phyloP scores from a whole-genome alignment of 2,329 filamentous ascomycete species.

The Diaporthe citri region DNA sequence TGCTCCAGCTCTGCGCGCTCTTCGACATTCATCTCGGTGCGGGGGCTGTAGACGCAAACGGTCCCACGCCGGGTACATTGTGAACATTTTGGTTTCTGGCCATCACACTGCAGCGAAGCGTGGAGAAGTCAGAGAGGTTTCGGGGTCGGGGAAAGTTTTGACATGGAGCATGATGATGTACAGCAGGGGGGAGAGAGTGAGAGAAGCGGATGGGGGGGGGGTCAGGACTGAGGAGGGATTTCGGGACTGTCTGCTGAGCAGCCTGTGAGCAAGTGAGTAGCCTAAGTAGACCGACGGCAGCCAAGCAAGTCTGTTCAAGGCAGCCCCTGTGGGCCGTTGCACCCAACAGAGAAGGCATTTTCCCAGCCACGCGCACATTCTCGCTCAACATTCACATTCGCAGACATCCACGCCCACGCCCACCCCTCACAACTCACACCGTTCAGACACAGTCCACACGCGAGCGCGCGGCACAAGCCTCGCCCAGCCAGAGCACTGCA shows the following conservation, averaged over 20 bases:
- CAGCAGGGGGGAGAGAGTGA: too few species aligned
- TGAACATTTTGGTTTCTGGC: conserved; percentile 31
- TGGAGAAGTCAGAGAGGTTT: conserved; percentile 2
- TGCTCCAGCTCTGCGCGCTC: conserved; percentile 15
- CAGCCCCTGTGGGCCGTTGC: not conserved
- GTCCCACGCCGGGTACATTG: conserved; percentile 33
- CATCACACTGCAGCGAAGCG: conserved; percentile 30
- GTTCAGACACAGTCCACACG: too few species aligned
- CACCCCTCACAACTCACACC: too few species aligned
- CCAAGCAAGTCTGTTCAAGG: not conserved
- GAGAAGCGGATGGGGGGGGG: not conserved
- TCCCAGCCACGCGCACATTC: too few species aligned
- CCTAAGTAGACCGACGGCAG: not conserved
- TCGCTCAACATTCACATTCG: too few species aligned
- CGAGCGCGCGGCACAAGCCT: too few species aligned
- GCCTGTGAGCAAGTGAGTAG: not conserved
- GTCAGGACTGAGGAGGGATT: not conserved
- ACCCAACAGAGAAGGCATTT: not conserved
- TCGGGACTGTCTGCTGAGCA: not conserved
- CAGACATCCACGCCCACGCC: too few species aligned
- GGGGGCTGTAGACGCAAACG: conserved; percentile 27
- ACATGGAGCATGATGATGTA: too few species aligned
- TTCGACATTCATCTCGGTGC: not conserved
- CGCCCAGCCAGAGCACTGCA: not conserved
- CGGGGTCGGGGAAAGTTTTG: too few species aligned